These are phyloP conservation scores for Trypanosoma conorhini DNA, from an alignment of 208 protist species.

Conservation along the genomic window DNA sequence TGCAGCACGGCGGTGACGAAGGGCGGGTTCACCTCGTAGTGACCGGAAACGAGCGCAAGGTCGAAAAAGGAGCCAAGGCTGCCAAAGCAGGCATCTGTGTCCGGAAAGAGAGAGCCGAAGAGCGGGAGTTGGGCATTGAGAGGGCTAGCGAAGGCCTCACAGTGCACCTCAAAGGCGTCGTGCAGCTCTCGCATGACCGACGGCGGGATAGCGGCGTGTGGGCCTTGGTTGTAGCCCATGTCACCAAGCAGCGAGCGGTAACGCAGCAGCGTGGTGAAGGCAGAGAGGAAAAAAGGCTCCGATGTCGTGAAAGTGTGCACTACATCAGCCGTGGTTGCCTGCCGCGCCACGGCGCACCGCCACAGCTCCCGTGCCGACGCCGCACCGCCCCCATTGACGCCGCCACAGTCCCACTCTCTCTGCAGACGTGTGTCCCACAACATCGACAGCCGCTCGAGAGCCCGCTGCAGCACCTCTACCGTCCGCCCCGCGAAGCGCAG, in stretches of 20 bases:
- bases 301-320: conserved; percentile 9
- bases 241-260: conserved; percentile 59
- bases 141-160: conserved; percentile 89
- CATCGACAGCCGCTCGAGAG: conserved; percentile 7
- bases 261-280: conserved; percentile 56
- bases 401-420: not conserved
- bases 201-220: conserved; percentile 66
- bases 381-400: not conserved
- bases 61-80: conserved; percentile 86
- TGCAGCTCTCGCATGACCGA: conserved; percentile 46
- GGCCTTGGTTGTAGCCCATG: conserved; percentile 69
- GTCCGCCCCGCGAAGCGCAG: conserved; percentile 3
- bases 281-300: conserved; percentile 37
- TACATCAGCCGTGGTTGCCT: not conserved
- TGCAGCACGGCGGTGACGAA: conserved; percentile 76
- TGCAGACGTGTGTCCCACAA: conserved; percentile 13
- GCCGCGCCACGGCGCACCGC: not conserved
- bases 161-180: conserved; percentile 43
- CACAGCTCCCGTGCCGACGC: conserved; percentile 6
- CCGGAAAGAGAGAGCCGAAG: conserved; percentile 84
- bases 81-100: conserved; percentile 84
- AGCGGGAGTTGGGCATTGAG: conserved; percentile 73
- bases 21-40: conserved; percentile 84
- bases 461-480: conserved; percentile 18
- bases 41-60: conserved; percentile 43